Evolutionary conservation across 2,329 filamentous ascomycete genomes (phyloP).

Genomic region (Myriosclerotinia curreyana): DNA sequence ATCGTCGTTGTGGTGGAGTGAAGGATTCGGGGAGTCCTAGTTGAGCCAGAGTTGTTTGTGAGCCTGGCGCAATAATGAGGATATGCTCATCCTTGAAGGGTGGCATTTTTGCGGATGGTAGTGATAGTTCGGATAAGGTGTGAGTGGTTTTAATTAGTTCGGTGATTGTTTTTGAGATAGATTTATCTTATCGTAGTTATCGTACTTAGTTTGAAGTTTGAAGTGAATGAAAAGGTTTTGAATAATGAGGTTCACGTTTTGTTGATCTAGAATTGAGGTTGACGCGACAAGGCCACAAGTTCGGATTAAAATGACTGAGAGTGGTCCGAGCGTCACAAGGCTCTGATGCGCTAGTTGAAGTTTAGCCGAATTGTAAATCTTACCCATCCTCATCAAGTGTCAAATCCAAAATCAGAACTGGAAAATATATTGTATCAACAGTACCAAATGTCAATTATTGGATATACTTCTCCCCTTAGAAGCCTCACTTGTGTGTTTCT

Average conservation of each 20-base stretch:
- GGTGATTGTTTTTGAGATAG: background rate
- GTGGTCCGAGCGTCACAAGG: constrained; percentile 6
- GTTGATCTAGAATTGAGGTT: constrained; percentile 16
- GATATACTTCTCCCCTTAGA: background rate
- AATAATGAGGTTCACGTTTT: background rate
- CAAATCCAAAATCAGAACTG: no score
- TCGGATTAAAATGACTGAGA: background rate
- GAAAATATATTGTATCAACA: no score
- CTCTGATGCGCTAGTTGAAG: background rate
- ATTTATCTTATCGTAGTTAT: background rate
- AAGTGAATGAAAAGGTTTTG: constrained; percentile 5
- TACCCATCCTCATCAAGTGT: no score
- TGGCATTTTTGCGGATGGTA: constrained; percentile 31
- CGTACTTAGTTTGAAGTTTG: background rate
- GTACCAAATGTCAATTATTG: background rate
- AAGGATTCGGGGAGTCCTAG: constrained; percentile 46
- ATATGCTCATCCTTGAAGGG: constrained; percentile 39
- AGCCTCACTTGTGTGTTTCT: background rate
- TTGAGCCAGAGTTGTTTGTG: constrained; percentile 39
- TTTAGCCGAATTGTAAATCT: no score
- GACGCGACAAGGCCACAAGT: background rate
- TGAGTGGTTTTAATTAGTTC: background rate
- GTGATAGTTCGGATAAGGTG: background rate
- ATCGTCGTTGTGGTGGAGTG: constrained; percentile 80
- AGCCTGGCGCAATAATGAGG: constrained; percentile 47